Evolutionary conservation across 441 rosid genomes (phyloP).

Genomic region (Metrosideros polymorpha): DNA sequence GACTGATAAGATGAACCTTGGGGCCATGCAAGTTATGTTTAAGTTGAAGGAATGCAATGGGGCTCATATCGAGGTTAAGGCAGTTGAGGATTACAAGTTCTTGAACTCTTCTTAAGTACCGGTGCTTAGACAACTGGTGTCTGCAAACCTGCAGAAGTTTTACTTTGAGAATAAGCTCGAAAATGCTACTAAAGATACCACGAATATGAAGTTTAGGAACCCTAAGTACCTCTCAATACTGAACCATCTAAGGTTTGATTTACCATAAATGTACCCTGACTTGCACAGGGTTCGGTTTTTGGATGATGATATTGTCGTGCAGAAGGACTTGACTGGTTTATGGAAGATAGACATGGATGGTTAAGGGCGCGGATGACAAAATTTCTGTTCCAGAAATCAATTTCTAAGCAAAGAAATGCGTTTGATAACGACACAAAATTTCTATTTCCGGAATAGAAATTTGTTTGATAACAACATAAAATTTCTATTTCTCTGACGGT

Average conservation of each 20-base stretch:
- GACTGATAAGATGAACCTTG: slow-evolving; percentile 92
- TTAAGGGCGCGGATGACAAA: too few relatives aligned
- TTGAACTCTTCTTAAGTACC: slow-evolving; percentile 91
- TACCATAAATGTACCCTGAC: slow-evolving; percentile 88
- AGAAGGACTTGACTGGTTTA: slow-evolving; percentile 84
- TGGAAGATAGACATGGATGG: slow-evolving; percentile 97
- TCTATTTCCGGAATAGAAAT: too few relatives aligned
- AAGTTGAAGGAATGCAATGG: slow-evolving; percentile 76
- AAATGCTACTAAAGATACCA: slow-evolving; percentile 87
- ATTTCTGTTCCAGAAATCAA: too few relatives aligned
- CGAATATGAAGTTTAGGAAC: slow-evolving; percentile 92
- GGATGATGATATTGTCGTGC: slow-evolving; percentile 94
- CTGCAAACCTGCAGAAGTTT: slow-evolving; percentile 79
- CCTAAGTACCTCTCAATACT: slow-evolving; percentile 86
- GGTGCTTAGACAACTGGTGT: slow-evolving; percentile 78
- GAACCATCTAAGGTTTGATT: slow-evolving; percentile 87
- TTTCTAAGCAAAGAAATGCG: too few relatives aligned
- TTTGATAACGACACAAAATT: too few relatives aligned
- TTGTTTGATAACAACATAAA: too few relatives aligned
- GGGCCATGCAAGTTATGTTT: slow-evolving; percentile 98
- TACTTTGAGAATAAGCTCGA: slow-evolving; percentile 94
- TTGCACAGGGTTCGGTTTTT: slow-evolving; percentile 76
- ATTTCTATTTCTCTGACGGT: too few relatives aligned
- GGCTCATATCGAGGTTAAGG: slow-evolving; percentile 90
- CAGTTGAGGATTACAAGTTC: slow-evolving; percentile 86